phyloP scores from a whole-genome alignment of 495 filamentous ascomycete species.

The Diplogelasinospora grovesii region DNA sequence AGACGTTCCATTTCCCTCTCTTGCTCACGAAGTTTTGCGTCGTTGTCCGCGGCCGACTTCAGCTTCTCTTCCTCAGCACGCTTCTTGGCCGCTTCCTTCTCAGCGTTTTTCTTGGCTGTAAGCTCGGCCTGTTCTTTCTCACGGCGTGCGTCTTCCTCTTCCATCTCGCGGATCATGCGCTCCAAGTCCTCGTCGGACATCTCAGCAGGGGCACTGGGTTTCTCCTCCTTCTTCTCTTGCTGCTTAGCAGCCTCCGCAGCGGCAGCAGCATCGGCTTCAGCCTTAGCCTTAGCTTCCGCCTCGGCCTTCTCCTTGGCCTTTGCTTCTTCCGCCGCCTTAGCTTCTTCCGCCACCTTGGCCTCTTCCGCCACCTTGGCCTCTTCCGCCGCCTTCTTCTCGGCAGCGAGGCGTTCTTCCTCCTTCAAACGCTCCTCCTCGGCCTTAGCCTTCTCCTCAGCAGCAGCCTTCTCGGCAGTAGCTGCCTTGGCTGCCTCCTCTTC shows the following conservation, averaged over 20 bases:
- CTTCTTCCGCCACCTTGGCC: conserved; percentile 50
- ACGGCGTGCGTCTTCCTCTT: conserved; percentile 45
- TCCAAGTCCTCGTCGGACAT: conserved; percentile 29
- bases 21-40: conserved; percentile 49
- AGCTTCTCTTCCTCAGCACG: conserved; percentile 44
- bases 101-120: conserved; percentile 45
- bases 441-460: conserved; percentile 35
- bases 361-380: conserved; percentile 65
- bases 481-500: conserved; percentile 43
- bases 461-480: conserved; percentile 41
- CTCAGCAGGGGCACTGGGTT: conserved; percentile 1
- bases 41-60: conserved; percentile 43
- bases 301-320: conserved; percentile 42
- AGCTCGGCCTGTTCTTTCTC: conserved; percentile 55
- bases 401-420: conserved; percentile 32
- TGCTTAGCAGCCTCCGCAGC: conserved; percentile 28
- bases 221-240: conserved; percentile 19
- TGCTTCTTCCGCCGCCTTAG: conserved; percentile 47
- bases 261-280: conserved; percentile 31
- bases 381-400: conserved; percentile 56
- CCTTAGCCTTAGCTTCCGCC: conserved; percentile 35
- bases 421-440: conserved; percentile 32
- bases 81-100: conserved; percentile 51
- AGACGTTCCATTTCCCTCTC: conserved; percentile 51
- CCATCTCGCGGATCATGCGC: conserved; percentile 45